A percentile compares a stretch with the other conserved stretches of the same genome.
phyloP scores from a whole-genome alignment of 352 stramenopile genomes.

The Thalassiosira livingstoniorum region DNA sequence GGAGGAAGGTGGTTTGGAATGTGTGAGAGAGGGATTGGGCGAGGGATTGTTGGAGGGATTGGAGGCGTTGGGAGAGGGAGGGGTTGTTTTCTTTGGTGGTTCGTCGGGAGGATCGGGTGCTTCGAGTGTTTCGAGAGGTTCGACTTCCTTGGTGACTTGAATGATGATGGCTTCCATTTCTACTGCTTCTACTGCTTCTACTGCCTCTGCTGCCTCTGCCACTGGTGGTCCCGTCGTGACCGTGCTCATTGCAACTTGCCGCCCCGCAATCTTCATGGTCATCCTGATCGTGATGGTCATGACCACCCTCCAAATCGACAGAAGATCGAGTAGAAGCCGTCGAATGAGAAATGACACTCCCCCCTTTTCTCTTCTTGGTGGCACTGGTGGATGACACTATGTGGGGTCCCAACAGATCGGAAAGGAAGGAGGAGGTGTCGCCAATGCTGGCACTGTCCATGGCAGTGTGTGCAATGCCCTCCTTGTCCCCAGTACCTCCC shows the following conservation, averaged over 20 bases:
- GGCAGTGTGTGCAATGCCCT: too few species aligned
- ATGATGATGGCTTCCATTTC: neutral
- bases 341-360: neutral
- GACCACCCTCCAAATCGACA: conserved; percentile 2
- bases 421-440: conserved; percentile 22
- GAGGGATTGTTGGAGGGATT: too few species aligned
- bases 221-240: neutral
- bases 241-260: neutral
- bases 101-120: too few species aligned
- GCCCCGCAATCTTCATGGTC: neutral
- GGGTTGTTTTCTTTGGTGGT: too few species aligned
- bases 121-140: too few species aligned
- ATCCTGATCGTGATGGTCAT: neutral
- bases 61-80: too few species aligned
- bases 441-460: neutral
- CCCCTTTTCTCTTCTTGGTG: conserved; percentile 27
- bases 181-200: neutral
- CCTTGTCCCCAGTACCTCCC: too few species aligned
- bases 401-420: conserved; percentile 9
- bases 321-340: conserved; percentile 2
- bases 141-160: too few species aligned
- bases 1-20: neutral
- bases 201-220: neutral
- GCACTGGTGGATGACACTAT: neutral
- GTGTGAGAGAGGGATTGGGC: too few species aligned